These are phyloP conservation scores for Phytomonas serpens DNA, from an alignment of 208 protist genomes.

Conservation along the genomic window DNA sequence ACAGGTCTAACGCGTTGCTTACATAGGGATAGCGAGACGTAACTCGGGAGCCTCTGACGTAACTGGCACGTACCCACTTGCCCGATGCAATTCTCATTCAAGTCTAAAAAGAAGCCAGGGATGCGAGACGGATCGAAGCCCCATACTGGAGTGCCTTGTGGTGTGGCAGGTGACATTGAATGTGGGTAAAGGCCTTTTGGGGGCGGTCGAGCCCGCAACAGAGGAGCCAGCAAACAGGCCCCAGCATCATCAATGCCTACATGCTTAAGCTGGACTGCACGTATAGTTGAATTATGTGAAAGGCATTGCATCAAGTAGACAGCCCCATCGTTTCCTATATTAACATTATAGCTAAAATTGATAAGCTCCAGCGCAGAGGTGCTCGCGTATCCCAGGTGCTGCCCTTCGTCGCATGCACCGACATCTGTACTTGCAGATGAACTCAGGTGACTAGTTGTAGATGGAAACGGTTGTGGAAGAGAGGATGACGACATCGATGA, in stretches of 20 bases:
- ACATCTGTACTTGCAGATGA: background rate
- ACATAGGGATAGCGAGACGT: conserved; percentile 63
- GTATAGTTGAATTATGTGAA: conserved; percentile 29
- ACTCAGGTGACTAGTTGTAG: background rate
- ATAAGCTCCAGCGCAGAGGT: conserved; percentile 49
- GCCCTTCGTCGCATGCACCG: background rate
- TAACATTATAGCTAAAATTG: conserved; percentile 82
- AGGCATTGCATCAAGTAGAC: conserved; percentile 37
- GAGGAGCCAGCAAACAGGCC: conserved; percentile 25
- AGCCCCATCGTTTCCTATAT: conserved; percentile 58
- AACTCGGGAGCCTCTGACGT: conserved; percentile 49
- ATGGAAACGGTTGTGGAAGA: background rate
- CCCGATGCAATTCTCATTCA: conserved; percentile 82
- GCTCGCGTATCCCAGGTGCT: background rate
- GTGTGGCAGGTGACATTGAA: background rate
- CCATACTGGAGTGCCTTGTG: background rate
- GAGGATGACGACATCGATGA: background rate
- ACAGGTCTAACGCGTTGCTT: conserved; percentile 30
- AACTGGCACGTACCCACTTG: conserved; percentile 35
- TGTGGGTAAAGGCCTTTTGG: conserved; percentile 10
- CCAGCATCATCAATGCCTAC: conserved; percentile 61
- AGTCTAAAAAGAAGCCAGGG: conserved; percentile 53
- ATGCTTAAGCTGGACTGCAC: conserved; percentile 58
- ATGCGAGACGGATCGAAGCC: background rate
- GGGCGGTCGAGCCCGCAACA: conserved; percentile 36